Percentiles rank a stretch among this genome's conserved stretches.
These are phyloP conservation scores for Raddia guianensis DNA, from an alignment of 176 grass and related monocot species.

Conservation along the genomic window DNA sequence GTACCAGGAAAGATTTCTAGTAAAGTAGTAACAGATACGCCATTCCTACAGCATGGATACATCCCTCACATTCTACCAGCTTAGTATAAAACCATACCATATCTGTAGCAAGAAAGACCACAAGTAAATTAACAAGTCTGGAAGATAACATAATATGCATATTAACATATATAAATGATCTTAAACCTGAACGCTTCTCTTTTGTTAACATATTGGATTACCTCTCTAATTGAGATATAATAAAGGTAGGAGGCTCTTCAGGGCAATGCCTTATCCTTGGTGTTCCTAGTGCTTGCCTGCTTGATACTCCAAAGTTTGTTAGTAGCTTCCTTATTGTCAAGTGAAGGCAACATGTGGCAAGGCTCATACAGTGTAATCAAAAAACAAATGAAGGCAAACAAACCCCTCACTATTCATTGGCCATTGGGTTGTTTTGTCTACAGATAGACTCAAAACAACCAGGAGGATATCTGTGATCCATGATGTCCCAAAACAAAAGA, in stretches of 20 bases:
- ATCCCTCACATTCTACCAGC: not conserved
- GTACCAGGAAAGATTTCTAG: constrained; percentile 3
- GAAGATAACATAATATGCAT: not conserved
- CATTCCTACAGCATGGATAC: not conserved
- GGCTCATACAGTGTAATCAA: constrained; percentile 6
- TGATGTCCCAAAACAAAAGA: constrained; percentile 66
- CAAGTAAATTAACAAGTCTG: not conserved
- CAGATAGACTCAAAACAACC: constrained; percentile 2
- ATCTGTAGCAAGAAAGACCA: not conserved
- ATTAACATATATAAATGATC: not conserved
- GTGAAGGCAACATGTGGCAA: not conserved
- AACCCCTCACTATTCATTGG: constrained; percentile 8
- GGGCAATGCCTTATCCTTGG: not conserved
- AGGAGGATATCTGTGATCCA: constrained; percentile 29
- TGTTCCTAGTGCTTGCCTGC: not conserved
- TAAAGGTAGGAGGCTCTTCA: constrained; percentile 7
- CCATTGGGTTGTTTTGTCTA: not conserved
- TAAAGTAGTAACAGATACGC: not conserved
- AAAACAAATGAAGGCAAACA: constrained; percentile 25
- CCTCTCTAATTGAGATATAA: not conserved
- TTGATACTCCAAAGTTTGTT: not conserved
- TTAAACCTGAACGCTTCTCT: constrained; percentile 24
- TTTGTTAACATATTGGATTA: not conserved
- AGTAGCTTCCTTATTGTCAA: constrained; percentile 10
- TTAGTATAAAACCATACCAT: not conserved